Conservation (phyloP, 768 basidiomycete species). For the Lactifluus subvellereus region DNA sequence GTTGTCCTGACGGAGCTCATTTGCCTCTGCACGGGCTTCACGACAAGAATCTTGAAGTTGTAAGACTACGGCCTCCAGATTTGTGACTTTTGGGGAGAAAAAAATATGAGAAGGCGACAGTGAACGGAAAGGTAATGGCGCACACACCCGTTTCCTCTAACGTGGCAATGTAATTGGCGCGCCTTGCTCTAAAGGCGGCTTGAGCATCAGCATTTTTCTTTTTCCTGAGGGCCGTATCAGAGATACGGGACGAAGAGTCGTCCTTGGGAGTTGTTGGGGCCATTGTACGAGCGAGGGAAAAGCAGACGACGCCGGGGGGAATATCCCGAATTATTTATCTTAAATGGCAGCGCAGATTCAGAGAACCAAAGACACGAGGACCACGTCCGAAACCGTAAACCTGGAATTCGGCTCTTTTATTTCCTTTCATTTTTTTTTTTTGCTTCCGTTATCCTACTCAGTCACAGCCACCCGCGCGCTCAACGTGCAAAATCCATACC, state of each 20-base stretch:
- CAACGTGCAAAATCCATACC: background rate
- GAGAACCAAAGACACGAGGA: conserved; percentile 67
- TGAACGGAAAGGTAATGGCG: conserved; percentile 11
- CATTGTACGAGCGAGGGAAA: conserved; percentile 27
- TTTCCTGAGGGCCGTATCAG: conserved; percentile 69
- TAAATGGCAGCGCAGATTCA: conserved; percentile 50
- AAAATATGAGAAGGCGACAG: conserved; percentile 19
- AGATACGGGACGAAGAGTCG: conserved; percentile 39
- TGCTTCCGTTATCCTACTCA: conserved; percentile 16
- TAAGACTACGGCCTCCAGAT: conserved; percentile 76
- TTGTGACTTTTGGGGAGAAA: conserved; percentile 52
- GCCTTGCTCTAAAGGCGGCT: conserved; percentile 74
- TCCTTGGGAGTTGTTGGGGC: conserved; percentile 34
- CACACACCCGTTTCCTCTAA: conserved; percentile 70
- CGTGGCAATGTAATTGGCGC: conserved; percentile 83
- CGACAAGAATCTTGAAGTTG: conserved; percentile 78
- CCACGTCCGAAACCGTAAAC: conserved; percentile 21
- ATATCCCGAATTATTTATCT: conserved; percentile 25
- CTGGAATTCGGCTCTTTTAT: conserved; percentile 12
- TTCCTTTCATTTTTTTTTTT: conserved; percentile 8
- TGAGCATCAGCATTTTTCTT: conserved; percentile 90
- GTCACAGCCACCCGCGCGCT: conserved; percentile 4
- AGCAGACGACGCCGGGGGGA: conserved; percentile 23
- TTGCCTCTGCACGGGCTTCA: conserved; percentile 54
- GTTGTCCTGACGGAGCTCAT: conserved; percentile 63